These are phyloP conservation scores for Carex myosuroides DNA, from an alignment of 176 grass and related monocot genomes.

Conservation along the genomic window DNA sequence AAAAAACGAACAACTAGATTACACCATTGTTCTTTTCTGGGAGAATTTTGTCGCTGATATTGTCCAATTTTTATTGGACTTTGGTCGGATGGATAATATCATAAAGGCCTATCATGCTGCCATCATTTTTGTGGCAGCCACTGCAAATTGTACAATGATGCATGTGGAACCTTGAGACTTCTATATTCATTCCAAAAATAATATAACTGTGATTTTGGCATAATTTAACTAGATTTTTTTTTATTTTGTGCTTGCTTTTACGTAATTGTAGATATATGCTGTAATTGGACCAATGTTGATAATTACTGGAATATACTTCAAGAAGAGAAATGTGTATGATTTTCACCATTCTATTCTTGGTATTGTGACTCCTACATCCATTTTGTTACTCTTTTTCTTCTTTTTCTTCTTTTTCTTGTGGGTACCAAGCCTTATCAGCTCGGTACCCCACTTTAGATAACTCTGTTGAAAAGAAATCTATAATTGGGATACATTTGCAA, in stretches of 20 bases:
- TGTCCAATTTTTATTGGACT: background rate
- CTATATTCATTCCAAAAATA: background rate
- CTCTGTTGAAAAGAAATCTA: background rate
- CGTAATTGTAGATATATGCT: slow-evolving; percentile 44
- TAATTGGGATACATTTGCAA: background rate
- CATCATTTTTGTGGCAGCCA: background rate
- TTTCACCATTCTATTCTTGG: slow-evolving; percentile 69
- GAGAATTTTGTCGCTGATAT: background rate
- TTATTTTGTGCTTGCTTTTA: slow-evolving; percentile 3
- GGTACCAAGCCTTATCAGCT: background rate
- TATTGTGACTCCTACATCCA: slow-evolving; percentile 5
- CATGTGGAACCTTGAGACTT: background rate
- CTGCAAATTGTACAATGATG: background rate
- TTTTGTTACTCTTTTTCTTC: background rate
- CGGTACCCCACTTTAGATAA: background rate
- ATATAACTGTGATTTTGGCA: background rate
- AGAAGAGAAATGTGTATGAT: slow-evolving; percentile 77
- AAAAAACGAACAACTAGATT: background rate
- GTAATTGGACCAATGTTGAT: slow-evolving; percentile 56
- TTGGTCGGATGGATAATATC: background rate
- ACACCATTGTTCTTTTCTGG: background rate
- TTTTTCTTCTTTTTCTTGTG: slow-evolving; percentile 18
- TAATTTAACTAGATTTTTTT: background rate
- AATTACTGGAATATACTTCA: slow-evolving; percentile 51
- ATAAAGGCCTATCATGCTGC: background rate